Conservation (phyloP, 805 yeast genomes). For the Wickerhamomyces hampshirensis region DNA sequence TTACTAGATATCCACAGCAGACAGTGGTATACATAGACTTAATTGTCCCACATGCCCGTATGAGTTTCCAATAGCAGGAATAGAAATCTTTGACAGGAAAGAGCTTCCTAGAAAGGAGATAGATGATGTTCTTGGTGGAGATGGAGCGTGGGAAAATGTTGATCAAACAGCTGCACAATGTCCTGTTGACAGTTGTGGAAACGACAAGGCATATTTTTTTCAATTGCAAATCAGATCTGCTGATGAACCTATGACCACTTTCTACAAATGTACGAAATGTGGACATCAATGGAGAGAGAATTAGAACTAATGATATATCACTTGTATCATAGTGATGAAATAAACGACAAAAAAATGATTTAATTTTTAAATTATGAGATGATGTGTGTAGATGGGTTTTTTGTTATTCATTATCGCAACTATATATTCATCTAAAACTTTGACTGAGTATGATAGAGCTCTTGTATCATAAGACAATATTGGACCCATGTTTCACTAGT, state of each 20-base stretch:
- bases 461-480: too few relatives aligned
- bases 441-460: too few relatives aligned
- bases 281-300: slow-evolving; percentile 97
- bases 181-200: slow-evolving; percentile 82
- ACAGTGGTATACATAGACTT: slow-evolving; percentile 57
- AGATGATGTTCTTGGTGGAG: slow-evolving; percentile 95
- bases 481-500: too few relatives aligned
- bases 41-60: slow-evolving; percentile 95
- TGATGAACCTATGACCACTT: slow-evolving; percentile 99
- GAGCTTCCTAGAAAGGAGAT: slow-evolving; percentile 81
- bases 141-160: slow-evolving; percentile 98
- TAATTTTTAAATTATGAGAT: too few relatives aligned
- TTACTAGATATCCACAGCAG: slow-evolving; percentile 48
- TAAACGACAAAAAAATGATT: too few relatives aligned
- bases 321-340: not conserved
- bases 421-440: too few relatives aligned
- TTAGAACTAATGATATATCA: too few relatives aligned
- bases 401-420: too few relatives aligned
- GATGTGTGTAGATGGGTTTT: too few relatives aligned
- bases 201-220: slow-evolving; percentile 91
- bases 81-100: slow-evolving; percentile 82
- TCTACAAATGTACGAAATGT: slow-evolving; percentile 91
- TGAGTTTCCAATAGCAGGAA: slow-evolving; percentile 80
- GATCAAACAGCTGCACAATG: slow-evolving; percentile 94
- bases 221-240: slow-evolving; percentile 96